Base-by-base conservation (phyloP, 1,284 basidiomycete species). In the Cryptococcus jaspeensis region DNA sequence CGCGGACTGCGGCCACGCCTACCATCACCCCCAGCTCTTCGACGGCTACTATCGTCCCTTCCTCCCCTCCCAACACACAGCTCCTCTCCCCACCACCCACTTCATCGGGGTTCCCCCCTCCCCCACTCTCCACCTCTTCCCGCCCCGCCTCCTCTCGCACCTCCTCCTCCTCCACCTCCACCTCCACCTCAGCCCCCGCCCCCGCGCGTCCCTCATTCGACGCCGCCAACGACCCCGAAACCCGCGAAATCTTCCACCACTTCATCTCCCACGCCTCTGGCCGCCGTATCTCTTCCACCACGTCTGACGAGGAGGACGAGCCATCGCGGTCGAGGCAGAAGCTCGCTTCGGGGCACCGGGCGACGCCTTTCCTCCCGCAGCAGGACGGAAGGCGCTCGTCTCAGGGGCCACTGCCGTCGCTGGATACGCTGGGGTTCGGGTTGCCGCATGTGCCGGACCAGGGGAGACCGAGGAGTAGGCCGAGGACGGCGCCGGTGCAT, bases 261-360 rank as follows among this genome's bases (percentile, higher is more conserved):
- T n/a, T n/a, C n/a, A 43, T 22, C 18, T 58, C 59, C 54, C 67
- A 65, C 23, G 53, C 52, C 32, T 62, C 56, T 12, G 67, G 70
- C 18, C 56, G 71, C 20, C 53, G 72, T 7, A 71, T 72, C 8
- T 73, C 72, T 2, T 63, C 64, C 1, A 69, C 72, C 6, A 66
- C 65, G 5, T 71, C 71, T 5, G 72, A 74, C 50, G 72, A 74
- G 45, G 71, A 72, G 18, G 70, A 68, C 36, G 58, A 69, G 47
- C 72, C 70, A 2, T 59, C 55, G 1, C 55, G 68, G 11, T 64
- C 59, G 20, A 45, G 69, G 15, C 69, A 62, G 32, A 60, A 59
- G 44, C 32, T 53, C 15, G 11, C 22, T 15, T 16, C 43, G 32
- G 52, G 28, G 5, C 28, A 32, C 28, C 46, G 38, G 28, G 50